Evolutionary conservation across 371 early-diverging fungal genomes (phyloP).

Genomic region (Mortierella sp.): DNA sequence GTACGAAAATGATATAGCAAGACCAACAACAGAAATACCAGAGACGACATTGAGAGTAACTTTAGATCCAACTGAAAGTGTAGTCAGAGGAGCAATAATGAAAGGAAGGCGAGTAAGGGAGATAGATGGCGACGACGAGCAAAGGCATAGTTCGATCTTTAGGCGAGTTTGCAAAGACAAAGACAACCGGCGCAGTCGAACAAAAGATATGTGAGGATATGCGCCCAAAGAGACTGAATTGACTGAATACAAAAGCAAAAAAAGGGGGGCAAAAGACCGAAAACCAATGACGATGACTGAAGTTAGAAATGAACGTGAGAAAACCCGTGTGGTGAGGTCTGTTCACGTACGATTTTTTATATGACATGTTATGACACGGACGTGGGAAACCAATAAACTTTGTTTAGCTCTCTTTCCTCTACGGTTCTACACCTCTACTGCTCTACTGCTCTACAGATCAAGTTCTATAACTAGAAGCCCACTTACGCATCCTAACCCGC

Average conservation of each 20-base stretch:
- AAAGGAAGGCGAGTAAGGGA: slow-evolving; percentile 51
- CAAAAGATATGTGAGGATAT: too few species aligned
- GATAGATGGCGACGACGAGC: slow-evolving; percentile 80
- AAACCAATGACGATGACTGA: slow-evolving; percentile 69
- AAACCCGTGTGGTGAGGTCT: slow-evolving; percentile 73
- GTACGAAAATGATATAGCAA: slow-evolving; percentile 58
- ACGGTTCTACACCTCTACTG: too few species aligned
- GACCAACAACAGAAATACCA: slow-evolving; percentile 61
- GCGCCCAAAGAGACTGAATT: too few species aligned
- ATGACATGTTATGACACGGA: neutral
- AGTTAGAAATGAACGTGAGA: slow-evolving; percentile 68
- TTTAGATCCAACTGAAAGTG: slow-evolving; percentile 61
- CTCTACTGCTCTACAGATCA: neutral
- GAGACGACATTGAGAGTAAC: slow-evolving; percentile 74
- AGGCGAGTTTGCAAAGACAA: slow-evolving; percentile 73
- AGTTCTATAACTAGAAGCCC: neutral
- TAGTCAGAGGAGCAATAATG: slow-evolving; percentile 36
- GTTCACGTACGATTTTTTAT: slow-evolving; percentile 63
- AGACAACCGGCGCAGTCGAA: too few species aligned
- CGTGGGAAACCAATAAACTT: too few species aligned
- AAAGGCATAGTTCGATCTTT: slow-evolving; percentile 85
- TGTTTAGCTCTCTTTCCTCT: too few species aligned
- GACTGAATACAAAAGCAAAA: slow-evolving; percentile 69
- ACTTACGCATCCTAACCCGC: slow-evolving; percentile 72
- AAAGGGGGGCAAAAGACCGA: slow-evolving; percentile 70